Percentiles rank a stretch among this genome's conserved stretches.
phyloP scores from a whole-genome alignment of 2,329 filamentous ascomycete species.

The Arthrobotrys megalospora region DNA sequence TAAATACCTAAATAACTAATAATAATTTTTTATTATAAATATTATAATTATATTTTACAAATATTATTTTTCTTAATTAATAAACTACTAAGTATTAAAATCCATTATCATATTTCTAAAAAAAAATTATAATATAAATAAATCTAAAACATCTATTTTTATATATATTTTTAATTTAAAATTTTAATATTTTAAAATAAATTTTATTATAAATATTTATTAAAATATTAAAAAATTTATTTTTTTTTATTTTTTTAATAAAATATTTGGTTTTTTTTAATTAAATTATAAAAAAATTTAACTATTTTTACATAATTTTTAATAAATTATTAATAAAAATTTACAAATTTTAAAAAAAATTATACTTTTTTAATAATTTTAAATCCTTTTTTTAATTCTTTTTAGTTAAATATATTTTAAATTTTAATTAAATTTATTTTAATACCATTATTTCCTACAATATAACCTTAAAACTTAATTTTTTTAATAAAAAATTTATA shows the following conservation, averaged over 20 bases:
- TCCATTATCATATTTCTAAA: too few species aligned
- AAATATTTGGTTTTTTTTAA: background rate
- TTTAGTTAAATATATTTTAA: too few species aligned
- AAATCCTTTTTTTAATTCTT: too few species aligned
- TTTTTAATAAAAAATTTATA: too few species aligned
- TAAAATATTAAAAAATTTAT: background rate
- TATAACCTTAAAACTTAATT: too few species aligned
- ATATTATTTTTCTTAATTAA: conserved; percentile 36
- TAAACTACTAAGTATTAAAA: too few species aligned
- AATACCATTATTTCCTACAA: too few species aligned
- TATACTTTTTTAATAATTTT: too few species aligned
- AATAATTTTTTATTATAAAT: conserved; percentile 39
- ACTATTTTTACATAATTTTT: conserved; percentile 2
- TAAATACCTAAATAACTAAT: background rate
- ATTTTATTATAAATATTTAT: conserved; percentile 20
- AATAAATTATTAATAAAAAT: background rate
- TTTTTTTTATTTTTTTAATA: background rate
- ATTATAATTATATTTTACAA: conserved; percentile 36
- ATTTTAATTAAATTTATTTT: too few species aligned
- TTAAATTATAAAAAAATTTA: background rate
- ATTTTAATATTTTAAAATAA: conserved; percentile 19
- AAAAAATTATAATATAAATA: too few species aligned
- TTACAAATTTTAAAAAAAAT: background rate
- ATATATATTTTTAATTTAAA: too few species aligned
- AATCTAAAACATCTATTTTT: too few species aligned